phyloP scores from a whole-genome alignment of 2,329 filamentous ascomycete species.

The Monascus ruber region DNA sequence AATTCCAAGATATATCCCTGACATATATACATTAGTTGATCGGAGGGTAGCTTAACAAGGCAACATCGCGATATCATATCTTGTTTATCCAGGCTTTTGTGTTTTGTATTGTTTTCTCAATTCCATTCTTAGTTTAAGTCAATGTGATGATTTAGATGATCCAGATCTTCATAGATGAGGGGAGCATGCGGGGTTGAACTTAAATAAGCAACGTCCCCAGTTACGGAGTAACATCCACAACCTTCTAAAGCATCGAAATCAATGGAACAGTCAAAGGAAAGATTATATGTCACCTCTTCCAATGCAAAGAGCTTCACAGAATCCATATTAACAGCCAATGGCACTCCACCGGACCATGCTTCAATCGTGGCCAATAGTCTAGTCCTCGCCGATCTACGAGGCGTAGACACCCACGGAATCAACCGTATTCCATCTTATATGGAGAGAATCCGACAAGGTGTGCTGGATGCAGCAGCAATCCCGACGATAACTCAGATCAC shows the following conservation, averaged over 20 bases:
- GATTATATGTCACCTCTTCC: constrained; percentile 3
- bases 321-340: constrained; percentile 31
- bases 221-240: too few species aligned
- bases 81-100: too few species aligned
- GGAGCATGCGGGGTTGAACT: too few species aligned
- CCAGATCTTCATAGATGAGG: too few species aligned
- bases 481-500: constrained; percentile 53
- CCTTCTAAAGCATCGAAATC: neutral
- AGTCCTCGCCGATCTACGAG: constrained; percentile 63
- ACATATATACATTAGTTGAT: too few species aligned
- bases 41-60: too few species aligned
- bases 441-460: constrained; percentile 57
- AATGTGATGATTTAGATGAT: too few species aligned
- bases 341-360: constrained; percentile 49
- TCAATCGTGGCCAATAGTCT: constrained; percentile 55
- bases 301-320: constrained; percentile 15
- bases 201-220: too few species aligned
- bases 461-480: constrained; percentile 49
- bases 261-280: constrained; percentile 4
- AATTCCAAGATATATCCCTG: too few species aligned
- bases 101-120: too few species aligned
- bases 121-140: too few species aligned
- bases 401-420: constrained; percentile 68
- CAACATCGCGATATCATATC: too few species aligned
- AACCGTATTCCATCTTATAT: constrained; percentile 71